Percentiles rank a stretch among this genome's conserved stretches.
Conservation (phyloP, 2,329 filamentous ascomycete genomes). For the Apiospora rasikravindrae region DNA sequence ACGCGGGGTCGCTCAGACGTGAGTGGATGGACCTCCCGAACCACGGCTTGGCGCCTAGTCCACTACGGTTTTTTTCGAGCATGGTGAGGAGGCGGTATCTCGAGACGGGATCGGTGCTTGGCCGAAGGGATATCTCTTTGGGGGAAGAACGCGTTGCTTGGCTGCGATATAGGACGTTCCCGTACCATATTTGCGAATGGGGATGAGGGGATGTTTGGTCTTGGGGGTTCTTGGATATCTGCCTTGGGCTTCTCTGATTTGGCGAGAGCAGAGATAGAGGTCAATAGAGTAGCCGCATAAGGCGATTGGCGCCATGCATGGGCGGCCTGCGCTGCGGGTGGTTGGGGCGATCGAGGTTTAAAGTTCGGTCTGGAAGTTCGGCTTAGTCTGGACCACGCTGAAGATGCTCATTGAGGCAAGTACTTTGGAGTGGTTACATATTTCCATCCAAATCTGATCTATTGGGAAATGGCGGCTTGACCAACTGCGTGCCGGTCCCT, state of each 20-base stretch:
- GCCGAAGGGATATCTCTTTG: not conserved
- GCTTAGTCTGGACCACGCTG: not conserved
- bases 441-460: not conserved
- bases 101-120: not conserved
- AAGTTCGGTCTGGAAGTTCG: not conserved
- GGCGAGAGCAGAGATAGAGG: not conserved
- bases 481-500: not conserved
- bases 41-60: conserved; percentile 3
- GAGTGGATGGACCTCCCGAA: not conserved
- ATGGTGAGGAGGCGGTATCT: not conserved
- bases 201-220: not conserved
- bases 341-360: conserved; percentile 7
- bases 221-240: not conserved
- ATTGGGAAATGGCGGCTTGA: not conserved
- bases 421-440: too few relatives aligned
- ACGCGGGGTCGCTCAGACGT: not conserved
- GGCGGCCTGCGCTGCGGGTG: not conserved
- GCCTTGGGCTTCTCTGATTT: not conserved
- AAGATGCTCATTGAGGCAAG: not conserved
- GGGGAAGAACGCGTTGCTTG: not conserved
- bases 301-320: not conserved
- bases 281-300: not conserved
- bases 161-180: not conserved
- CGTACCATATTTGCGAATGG: not conserved
- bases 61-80: not conserved